Base-by-base conservation (phyloP, 1,284 basidiomycete genomes). In the Ceratobasidium sp. region DNA sequence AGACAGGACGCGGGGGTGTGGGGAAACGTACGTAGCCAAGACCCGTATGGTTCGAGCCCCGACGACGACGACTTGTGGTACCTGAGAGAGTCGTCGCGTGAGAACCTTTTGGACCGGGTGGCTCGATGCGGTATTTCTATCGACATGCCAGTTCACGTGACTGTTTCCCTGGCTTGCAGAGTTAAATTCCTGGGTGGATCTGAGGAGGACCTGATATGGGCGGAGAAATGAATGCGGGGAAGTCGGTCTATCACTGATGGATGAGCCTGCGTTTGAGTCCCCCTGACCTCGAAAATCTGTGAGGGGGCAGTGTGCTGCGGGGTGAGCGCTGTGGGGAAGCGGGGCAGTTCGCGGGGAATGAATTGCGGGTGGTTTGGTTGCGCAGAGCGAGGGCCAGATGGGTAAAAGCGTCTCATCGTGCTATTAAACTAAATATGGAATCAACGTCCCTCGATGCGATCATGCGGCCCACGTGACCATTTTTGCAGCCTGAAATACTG, bases 261-360 rank as follows among this genome's bases (percentile, higher is more conserved):
- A 28, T 33, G 3, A 26, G 26, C 4, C 17, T 4, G 11, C n/a
- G n/a, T n/a, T n/a, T 51, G 15, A n/a, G 15, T n/a, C 47, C 20
- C 47, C n/a, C 11, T 23, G 51, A 35, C 58, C 58, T 60, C 58
- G 33, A 60, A 35, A n/a, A n/a, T n/a, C n/a, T n/a, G n/a, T n/a
- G 58, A 37, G 1, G 23, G 39, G 58, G 58, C 58, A 15, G 33
- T 60, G 58, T 39, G 33, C 11, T 17, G 31, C 26, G 56, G 20
- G 11, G n/a, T 20, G 42, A 17, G 42, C 10, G 13, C n/a, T 60
- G 58, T 20, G 58, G 58, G 58, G 58, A 35, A 60, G 31, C 4
- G n/a, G 58, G 54, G 33, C 35, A 37, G 58, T 60, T 39, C 58
- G 20, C 58, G 58, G 58, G 33, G 58, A 60, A 37, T 60, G 33